Percentiles rank a stretch among this genome's conserved stretches.
These are phyloP conservation scores for Penicillium capsulatum DNA, from an alignment of 2,329 filamentous ascomycete genomes.

Conservation along the genomic window DNA sequence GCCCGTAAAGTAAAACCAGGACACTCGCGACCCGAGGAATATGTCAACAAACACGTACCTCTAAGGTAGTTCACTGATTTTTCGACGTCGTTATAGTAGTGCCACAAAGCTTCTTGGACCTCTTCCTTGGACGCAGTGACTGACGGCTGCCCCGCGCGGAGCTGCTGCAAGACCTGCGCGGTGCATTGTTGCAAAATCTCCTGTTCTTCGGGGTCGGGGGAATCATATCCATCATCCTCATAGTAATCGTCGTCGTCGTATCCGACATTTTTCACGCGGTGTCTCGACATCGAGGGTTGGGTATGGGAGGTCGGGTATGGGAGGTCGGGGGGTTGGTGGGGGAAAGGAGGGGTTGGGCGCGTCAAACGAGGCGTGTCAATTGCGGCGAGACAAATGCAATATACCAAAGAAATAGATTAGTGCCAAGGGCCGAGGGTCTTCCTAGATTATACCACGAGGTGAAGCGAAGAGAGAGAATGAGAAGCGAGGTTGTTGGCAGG, in stretches of 20 bases:
- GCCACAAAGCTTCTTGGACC: constrained; percentile 86
- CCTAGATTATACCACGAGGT: too few relatives aligned
- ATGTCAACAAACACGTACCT: constrained; percentile 46
- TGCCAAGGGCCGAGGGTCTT: too few relatives aligned
- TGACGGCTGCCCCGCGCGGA: constrained; percentile 58
- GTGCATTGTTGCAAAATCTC: constrained; percentile 63
- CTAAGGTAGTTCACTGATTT: constrained; percentile 79
- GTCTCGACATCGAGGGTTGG: constrained; percentile 40
- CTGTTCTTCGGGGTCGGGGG: constrained; percentile 43
- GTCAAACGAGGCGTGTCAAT: constrained; percentile 1
- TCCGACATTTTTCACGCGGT: constrained; percentile 43
- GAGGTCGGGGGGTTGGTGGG: constrained; percentile 4
- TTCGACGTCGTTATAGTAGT: constrained; percentile 91
- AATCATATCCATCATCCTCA: constrained; percentile 40
- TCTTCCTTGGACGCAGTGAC: constrained; percentile 63
- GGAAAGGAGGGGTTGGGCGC: constrained; percentile 2
- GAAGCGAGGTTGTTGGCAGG: constrained; percentile 3
- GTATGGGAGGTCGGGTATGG: constrained; percentile 4
- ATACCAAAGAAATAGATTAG: too few relatives aligned
- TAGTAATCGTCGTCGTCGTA: constrained; percentile 42
- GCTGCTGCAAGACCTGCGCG: constrained; percentile 58
- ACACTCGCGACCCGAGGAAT: too few relatives aligned
- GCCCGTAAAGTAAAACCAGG: too few relatives aligned
- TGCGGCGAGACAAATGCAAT: neutral
- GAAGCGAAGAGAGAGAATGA: too few relatives aligned